Evolutionary conservation across 1,284 basidiomycete species (phyloP).

Genomic region (Rhizoctonia solani): DNA sequence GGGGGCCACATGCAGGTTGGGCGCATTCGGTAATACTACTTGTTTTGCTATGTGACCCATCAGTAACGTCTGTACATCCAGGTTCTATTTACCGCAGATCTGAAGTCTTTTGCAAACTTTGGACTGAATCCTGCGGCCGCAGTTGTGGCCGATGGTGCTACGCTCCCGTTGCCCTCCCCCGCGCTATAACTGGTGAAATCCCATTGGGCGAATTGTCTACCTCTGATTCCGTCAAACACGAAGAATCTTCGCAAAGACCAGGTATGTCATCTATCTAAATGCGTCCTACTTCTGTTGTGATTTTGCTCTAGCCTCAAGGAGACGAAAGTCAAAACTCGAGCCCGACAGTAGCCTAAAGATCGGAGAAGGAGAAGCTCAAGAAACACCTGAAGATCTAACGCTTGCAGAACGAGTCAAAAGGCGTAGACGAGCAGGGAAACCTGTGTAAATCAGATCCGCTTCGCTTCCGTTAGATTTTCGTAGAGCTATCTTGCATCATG

Average conservation of each 20-base stretch:
- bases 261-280: too few relatives aligned
- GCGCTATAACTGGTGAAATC: not conserved
- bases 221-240: too few relatives aligned
- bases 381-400: not conserved
- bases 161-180: slow-evolving; percentile 13
- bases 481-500: not conserved
- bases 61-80: slow-evolving; percentile 39
- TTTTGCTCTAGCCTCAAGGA: not conserved
- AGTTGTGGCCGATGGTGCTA: not conserved
- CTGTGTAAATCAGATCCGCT: not conserved
- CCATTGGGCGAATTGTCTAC: slow-evolving; percentile 2
- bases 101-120: slow-evolving; percentile 56
- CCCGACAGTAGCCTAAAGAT: not conserved
- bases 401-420: slow-evolving; percentile 5
- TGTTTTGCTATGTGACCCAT: slow-evolving; percentile 37
- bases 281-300: not conserved
- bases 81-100: slow-evolving; percentile 58
- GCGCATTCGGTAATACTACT: slow-evolving; percentile 73
- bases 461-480: too few relatives aligned
- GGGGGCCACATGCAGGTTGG: slow-evolving; percentile 91
- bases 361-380: not conserved
- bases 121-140: slow-evolving; percentile 46
- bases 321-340: not conserved
- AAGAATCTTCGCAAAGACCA: not conserved
- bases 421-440: not conserved